Conservation (phyloP, 78 protist genomes). For the Chrysochromulina parva region DNA sequence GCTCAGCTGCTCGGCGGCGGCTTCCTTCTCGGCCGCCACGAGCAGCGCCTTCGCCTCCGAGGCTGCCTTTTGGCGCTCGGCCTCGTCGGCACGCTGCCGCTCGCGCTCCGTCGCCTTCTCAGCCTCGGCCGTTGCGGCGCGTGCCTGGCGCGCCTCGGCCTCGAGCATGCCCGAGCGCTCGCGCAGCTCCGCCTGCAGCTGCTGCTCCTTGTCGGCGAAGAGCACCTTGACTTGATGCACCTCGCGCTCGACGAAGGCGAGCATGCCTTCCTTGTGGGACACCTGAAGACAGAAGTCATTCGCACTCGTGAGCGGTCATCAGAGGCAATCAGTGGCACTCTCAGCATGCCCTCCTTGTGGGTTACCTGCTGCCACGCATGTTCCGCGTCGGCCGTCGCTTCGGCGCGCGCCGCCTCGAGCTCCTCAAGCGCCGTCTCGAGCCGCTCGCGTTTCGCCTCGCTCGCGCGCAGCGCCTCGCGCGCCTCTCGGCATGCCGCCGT, state of each 20-base stretch:
- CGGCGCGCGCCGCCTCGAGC: background rate
- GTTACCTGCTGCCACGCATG: no score
- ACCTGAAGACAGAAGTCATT: no score
- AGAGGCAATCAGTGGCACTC: no score
- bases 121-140: background rate
- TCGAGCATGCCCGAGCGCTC: background rate
- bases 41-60: background rate
- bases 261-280: background rate
- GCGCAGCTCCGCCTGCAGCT: background rate
- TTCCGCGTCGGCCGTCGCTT: no score
- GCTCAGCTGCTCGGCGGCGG: background rate
- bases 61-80: background rate
- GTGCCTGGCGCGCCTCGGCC: background rate
- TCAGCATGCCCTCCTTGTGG: background rate
- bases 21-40: background rate
- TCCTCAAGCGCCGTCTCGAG: constrained; percentile 7
- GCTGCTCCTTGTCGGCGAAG: background rate
- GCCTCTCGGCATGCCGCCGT: background rate
- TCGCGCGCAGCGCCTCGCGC: background rate
- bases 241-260: background rate
- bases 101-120: background rate
- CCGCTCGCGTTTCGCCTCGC: background rate
- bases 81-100: background rate
- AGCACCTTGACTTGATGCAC: background rate
- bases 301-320: no score